Evolutionary conservation across 1,284 basidiomycete species (phyloP), one percentile per base, ranked within the genome.

Genomic region (Papiliotrema laurentii): DNA sequence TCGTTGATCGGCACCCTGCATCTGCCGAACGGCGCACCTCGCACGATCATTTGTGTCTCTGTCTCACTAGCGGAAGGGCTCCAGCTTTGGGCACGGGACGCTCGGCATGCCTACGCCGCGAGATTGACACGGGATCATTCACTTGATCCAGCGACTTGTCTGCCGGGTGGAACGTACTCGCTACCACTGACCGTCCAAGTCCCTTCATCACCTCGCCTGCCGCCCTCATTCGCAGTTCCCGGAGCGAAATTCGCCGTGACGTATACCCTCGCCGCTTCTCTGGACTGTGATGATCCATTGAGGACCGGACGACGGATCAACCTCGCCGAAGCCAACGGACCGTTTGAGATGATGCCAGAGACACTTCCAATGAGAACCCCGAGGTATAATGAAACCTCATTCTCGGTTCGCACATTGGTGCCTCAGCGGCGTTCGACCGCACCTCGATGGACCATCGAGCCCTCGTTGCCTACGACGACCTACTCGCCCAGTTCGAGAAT

Each of bases 401-500:
- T 64, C 47, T 59, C 38, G 27, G 63, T 63, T n/a, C 50, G 56
- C 26, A 53, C 44, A 14, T 47, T 33, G n/a, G n/a, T n/a, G 7
- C 9, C 18, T 35, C 41, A 26, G n/a, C 41, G 41, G 24, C 10
- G 13, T 5, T 22, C 34, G 18, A 41, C n/a, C 5, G 18, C 25
- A 22, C 43, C 31, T 35, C 49, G 55, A 34, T 68, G 66, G 68
- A 53, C 55, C 2, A 48, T 68, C 19, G 46, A 59, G 28, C 60
- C 64, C 10, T 43, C 43, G 11, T 44, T 68, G 13, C 64, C 64
- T 3, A 70, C 67, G 1, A 63, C 64, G 2, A 54, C 66, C 1
- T 72, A 54, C 55, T 69, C 68, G 14, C 70, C 70, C n/a, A 68
- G 68, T 2, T 66, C 64, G 5, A 45, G 39, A 21, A 63, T 72